phyloP scores from a whole-genome alignment of 2,329 filamentous ascomycete genomes.

The Neobulgaria alba region DNA sequence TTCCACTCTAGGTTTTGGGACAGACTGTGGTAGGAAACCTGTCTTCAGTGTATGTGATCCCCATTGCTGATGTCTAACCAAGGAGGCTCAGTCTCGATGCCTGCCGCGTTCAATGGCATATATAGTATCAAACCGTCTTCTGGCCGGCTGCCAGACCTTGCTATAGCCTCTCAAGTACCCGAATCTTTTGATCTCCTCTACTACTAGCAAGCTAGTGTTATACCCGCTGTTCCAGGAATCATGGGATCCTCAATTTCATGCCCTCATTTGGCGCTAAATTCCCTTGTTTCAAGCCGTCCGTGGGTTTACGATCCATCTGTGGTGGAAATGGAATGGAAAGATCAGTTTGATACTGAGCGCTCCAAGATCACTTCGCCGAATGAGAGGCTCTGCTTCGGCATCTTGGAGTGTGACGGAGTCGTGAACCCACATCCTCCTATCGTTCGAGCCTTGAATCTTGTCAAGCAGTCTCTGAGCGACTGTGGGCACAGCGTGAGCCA shows the following conservation, averaged over 20 bases:
- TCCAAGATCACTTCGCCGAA: conserved; percentile 20
- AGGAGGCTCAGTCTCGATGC: conserved; percentile 31
- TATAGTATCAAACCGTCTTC: conserved; percentile 31
- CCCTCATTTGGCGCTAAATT: conserved; percentile 44
- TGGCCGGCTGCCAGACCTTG: no score
- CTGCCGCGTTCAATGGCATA: conserved; percentile 28
- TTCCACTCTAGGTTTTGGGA: conserved; percentile 18
- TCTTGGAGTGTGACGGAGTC: conserved; percentile 42
- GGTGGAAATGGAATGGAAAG: conserved; percentile 50
- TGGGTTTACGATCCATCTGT: conserved; percentile 58
- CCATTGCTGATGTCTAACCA: no score
- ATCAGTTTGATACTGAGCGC: conserved; percentile 34
- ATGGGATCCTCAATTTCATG: conserved; percentile 46
- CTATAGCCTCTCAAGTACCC: conserved; percentile 43
- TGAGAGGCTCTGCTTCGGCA: conserved; percentile 46
- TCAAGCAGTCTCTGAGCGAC: conserved; percentile 15
- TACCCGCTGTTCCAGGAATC: conserved; percentile 53
- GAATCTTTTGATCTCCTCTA: no score
- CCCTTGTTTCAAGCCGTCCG: conserved; percentile 46
- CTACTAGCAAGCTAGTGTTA: no score
- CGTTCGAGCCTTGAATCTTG: conserved; percentile 39
- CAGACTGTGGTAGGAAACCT: conserved; percentile 4
- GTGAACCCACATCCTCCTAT: conserved; percentile 47
- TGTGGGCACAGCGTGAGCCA: neutral
- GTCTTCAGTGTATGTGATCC: no score